A percentile compares a stretch with the other conserved stretches of the same genome.
Conservation (phyloP, 169 alveolate genomes). For the Babesia sp. region DNA sequence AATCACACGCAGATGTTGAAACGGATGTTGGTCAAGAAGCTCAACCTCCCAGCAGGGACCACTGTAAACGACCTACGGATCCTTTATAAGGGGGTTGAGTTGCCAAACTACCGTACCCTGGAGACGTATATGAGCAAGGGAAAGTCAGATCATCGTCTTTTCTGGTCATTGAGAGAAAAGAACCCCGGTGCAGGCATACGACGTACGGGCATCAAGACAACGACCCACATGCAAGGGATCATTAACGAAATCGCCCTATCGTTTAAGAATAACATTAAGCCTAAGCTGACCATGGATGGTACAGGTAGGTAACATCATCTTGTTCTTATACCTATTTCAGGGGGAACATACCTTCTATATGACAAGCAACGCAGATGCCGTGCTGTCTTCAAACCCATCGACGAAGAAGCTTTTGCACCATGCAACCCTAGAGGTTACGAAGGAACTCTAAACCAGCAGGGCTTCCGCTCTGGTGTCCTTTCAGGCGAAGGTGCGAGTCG, state of each 20-base stretch:
- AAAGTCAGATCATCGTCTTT: conserved; percentile 41
- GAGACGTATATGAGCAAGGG: conserved; percentile 76
- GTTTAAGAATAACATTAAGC: conserved; percentile 89
- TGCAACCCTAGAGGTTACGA: conserved; percentile 96
- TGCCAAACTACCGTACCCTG: conserved; percentile 87
- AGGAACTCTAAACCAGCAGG: conserved; percentile 91
- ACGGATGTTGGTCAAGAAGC: conserved; percentile 82
- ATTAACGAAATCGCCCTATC: conserved; percentile 87
- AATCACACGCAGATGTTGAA: conserved; percentile 74
- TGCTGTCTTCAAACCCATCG: conserved; percentile 96
- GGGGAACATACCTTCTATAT: conserved; percentile 94
- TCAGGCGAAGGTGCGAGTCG: conserved; percentile 98
- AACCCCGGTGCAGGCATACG: conserved; percentile 57
- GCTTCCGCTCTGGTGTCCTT: conserved; percentile 91
- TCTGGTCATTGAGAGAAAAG: conserved; percentile 55
- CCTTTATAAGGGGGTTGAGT: conserved; percentile 85
- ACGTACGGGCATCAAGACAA: conserved; percentile 53
- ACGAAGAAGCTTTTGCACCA: conserved; percentile 99
- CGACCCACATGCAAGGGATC: conserved; percentile 64
- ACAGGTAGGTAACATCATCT: conserved; percentile 70
- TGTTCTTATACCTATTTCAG: conserved; percentile 21
- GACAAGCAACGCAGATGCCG: conserved; percentile 84
- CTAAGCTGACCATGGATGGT: conserved; percentile 96
- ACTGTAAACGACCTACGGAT: conserved; percentile 81
- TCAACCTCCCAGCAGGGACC: conserved; percentile 76